Base-by-base conservation (phyloP, 169 alveolate genomes). In the Eimeria sp. region DNA sequence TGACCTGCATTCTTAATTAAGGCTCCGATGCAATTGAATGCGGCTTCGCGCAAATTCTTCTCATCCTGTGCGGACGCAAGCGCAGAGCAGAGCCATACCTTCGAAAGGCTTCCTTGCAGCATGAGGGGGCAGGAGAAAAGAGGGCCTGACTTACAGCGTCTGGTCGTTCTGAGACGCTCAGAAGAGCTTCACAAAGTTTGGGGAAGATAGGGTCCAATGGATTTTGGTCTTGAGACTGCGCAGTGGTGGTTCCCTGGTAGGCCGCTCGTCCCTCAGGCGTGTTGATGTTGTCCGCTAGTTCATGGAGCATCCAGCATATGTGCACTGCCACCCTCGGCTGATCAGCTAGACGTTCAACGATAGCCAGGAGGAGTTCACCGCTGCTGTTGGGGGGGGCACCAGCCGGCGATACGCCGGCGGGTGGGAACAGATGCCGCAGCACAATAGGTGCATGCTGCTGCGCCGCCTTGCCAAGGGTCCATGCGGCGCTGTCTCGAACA, bases 401-500 rank as follows among this genome's bases (percentile, higher is more conserved):
- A 16, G 94, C n/a, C 43, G 95, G 74, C 27, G 87, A 71, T 16
- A 71, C 95, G 60, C 74, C 95, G 60, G 88, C 56, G 6, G 95
- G 95, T 23, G 95, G 68, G 96, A 98, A 95, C 77, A 98, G 97
- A 40, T 97, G 97, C 71, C 97, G 95, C 46, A 98, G 98, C 66
- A 97, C 98, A 49, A 95, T 87, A 43, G 96, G 97, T 54, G 99
- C 98, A 96, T 98, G 99, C 96, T 97, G 98, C 58, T 98, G 98
- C 30, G 99, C 99, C 40, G 98, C 98, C 85, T 99, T 97, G 40
- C 99, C 99, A 37, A 98, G 98, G 40, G 99, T 98, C 99, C 99
- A 98, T 54, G 99, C 99, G 4, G 99, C 98, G n/a, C 99, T 98
- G 97, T 98, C 99, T 62, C 98, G 97, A 23, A 98, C 99, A 23